A percentile compares a stretch with the other conserved stretches of the same genome.
phyloP scores from a whole-genome alignment of 73 alveolate species.

The Stentor coeruleus region DNA sequence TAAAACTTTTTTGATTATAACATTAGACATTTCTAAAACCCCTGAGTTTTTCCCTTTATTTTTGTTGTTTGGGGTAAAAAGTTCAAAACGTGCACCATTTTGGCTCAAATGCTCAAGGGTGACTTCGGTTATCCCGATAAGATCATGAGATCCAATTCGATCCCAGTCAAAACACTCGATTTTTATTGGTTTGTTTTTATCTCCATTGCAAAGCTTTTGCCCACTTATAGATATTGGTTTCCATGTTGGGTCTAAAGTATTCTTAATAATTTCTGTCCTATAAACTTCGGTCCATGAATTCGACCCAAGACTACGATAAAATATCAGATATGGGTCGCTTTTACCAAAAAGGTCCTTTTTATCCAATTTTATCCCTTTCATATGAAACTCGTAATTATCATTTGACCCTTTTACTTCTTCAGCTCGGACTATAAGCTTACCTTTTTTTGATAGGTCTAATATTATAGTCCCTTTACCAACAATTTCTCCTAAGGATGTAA shows the following conservation, averaged over 20 bases:
- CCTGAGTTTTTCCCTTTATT: not conserved
- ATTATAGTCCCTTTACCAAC: too few species aligned
- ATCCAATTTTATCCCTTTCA: constrained; percentile 33
- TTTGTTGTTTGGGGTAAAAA: not conserved
- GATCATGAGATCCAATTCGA: not conserved
- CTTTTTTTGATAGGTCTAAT: too few species aligned
- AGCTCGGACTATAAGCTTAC: too few species aligned
- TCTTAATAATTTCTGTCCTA: not conserved
- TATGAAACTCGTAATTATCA: constrained; percentile 28
- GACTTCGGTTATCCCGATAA: not conserved
- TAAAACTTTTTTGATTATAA: constrained; percentile 28
- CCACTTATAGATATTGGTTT: constrained; percentile 19
- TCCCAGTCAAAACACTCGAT: not conserved
- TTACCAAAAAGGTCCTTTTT: not conserved
- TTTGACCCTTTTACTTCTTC: constrained; percentile 43
- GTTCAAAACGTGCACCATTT: not conserved
- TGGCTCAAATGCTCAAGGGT: constrained; percentile 2
- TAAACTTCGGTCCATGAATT: constrained; percentile 18
- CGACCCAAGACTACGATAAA: constrained; percentile 9
- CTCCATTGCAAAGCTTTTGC: constrained; percentile 20
- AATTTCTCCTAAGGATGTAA: too few species aligned
- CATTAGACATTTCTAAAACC: not conserved
- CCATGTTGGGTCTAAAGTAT: constrained; percentile 21
- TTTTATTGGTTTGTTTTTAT: constrained; percentile 19
- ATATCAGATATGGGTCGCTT: constrained; percentile 26